Conservation (phyloP, 139 green algal genomes). For the Pseudopediastrum boryanum region DNA sequence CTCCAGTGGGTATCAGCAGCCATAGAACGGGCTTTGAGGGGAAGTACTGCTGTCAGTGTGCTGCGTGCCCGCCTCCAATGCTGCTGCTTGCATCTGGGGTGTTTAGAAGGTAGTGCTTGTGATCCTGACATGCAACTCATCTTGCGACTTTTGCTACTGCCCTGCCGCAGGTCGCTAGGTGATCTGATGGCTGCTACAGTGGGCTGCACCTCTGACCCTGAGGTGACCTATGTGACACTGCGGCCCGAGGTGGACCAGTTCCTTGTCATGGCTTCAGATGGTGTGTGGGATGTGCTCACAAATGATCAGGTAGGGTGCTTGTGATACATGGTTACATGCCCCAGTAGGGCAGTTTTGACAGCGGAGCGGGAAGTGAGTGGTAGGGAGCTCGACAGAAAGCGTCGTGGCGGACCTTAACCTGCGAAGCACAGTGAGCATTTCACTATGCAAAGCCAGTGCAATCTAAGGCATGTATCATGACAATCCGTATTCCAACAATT, state of each 20-base stretch:
- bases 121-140: background rate
- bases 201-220: slow-evolving; percentile 57
- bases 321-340: no score
- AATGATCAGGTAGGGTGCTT: slow-evolving; percentile 40
- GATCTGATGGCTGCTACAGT: slow-evolving; percentile 56
- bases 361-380: background rate
- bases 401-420: no score
- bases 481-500: no score
- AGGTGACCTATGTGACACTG: slow-evolving; percentile 52
- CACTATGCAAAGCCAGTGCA: no score
- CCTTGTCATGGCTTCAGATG: slow-evolving; percentile 58
- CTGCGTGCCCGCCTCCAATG: background rate
- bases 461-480: no score
- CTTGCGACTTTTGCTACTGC: background rate
- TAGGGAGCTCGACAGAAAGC: background rate
- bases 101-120: background rate
- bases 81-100: background rate
- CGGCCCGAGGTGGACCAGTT: slow-evolving; percentile 40
- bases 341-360: no score
- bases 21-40: no score
- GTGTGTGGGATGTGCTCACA: slow-evolving; percentile 63
- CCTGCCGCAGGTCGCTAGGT: slow-evolving; percentile 42
- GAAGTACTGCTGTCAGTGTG: background rate
- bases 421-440: no score
- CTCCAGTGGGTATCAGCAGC: no score